These are phyloP conservation scores for Phlebopus sp. DNA, from an alignment of 1,284 basidiomycete species.

Conservation along the genomic window DNA sequence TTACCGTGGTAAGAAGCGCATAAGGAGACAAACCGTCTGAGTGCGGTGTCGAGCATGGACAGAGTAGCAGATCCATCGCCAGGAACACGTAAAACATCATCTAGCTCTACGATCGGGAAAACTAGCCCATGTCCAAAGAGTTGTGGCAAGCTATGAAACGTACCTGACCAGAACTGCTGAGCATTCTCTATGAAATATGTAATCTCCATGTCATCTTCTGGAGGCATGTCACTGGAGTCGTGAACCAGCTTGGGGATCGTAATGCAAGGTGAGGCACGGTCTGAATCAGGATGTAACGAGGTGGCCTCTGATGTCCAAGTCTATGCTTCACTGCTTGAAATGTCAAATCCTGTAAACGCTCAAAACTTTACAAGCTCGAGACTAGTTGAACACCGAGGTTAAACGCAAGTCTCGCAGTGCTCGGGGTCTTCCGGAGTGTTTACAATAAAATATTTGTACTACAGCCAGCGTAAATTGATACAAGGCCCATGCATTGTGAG, in stretches of 20 bases:
- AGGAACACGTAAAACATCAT: conserved; percentile 73
- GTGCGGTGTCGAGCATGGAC: conserved; percentile 70
- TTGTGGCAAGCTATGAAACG: conserved; percentile 28
- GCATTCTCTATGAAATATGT: conserved; percentile 78
- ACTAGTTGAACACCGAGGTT: too few species aligned
- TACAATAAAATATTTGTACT: too few species aligned
- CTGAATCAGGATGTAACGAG: too few species aligned
- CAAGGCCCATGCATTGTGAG: too few species aligned
- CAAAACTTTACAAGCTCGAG: too few species aligned
- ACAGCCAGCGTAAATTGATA: too few species aligned
- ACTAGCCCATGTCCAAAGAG: conserved; percentile 5
- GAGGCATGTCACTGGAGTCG: conserved; percentile 13
- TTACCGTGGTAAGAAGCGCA: conserved; percentile 83
- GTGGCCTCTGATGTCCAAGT: too few species aligned
- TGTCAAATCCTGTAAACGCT: too few species aligned
- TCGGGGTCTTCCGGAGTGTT: too few species aligned
- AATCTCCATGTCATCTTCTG: conserved; percentile 52
- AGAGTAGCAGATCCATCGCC: conserved; percentile 61
- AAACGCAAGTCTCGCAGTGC: too few species aligned
- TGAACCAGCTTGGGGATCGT: conserved; percentile 12
- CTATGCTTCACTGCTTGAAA: too few species aligned
- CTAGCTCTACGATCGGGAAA: conserved; percentile 58
- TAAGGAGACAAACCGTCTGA: conserved; percentile 74
- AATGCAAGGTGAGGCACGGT: too few species aligned
- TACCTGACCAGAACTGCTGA: conserved; percentile 85